Conservation (phyloP, 192 early-diverging fungal species). For the Gonapodya prolifera region DNA sequence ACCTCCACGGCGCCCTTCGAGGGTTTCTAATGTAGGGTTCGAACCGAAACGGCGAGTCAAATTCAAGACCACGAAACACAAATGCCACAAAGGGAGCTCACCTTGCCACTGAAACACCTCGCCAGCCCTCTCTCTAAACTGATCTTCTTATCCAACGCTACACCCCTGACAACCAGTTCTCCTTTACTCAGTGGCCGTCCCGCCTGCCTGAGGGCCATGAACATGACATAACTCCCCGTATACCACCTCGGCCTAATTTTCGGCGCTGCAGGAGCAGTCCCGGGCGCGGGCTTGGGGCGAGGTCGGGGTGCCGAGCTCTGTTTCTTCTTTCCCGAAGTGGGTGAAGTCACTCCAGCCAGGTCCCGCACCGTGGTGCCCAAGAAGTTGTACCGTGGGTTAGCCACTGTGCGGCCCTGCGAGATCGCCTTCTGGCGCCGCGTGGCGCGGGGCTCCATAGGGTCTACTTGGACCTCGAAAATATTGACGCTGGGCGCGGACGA, state of each 20-base stretch:
- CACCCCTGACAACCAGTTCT: slow-evolving; percentile 57
- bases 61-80: not conserved
- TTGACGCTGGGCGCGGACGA: not conserved
- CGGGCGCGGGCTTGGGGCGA: not conserved
- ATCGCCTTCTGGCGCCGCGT: not conserved
- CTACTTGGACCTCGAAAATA: not conserved
- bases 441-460: not conserved
- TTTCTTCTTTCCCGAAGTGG: no score
- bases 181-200: slow-evolving; percentile 52
- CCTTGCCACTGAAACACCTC: slow-evolving; percentile 74
- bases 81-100: slow-evolving; percentile 15
- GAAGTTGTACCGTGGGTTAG: not conserved
- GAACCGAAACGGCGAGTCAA: not conserved
- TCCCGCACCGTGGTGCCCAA: not conserved
- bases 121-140: slow-evolving; percentile 60
- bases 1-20: slow-evolving; percentile 64
- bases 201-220: slow-evolving; percentile 62
- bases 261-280: not conserved
- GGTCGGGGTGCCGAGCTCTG: not conserved
- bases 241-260: slow-evolving; percentile 66
- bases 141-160: slow-evolving; percentile 66
- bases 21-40: slow-evolving; percentile 40
- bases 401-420: not conserved
- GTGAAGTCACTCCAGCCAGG: not conserved
- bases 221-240: slow-evolving; percentile 75